Percentiles rank a stretch among this genome's conserved stretches.
These are phyloP conservation scores for Rhizoctonia solani DNA, from an alignment of 1,284 basidiomycete species.

Conservation along the genomic window DNA sequence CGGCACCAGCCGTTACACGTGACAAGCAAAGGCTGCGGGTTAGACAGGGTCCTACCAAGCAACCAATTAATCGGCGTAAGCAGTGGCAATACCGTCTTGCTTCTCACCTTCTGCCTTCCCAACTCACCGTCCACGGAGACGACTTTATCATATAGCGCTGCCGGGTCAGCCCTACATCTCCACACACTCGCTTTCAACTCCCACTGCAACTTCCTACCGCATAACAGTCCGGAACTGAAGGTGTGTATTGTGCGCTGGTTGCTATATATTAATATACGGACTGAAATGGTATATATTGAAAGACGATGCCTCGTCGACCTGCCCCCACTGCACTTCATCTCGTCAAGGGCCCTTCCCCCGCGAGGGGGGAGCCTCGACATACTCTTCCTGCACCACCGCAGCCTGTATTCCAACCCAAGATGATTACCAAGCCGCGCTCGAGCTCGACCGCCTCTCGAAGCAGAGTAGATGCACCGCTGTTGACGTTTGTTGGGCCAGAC, in stretches of 20 bases:
- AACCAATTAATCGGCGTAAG: not conserved
- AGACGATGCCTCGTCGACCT: constrained; percentile 36
- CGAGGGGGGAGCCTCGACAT: constrained; percentile 26
- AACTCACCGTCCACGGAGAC: not conserved
- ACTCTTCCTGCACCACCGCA: constrained; percentile 34
- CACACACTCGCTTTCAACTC: no score
- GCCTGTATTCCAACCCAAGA: constrained; percentile 28
- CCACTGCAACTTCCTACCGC: no score
- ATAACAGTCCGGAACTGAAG: not conserved
- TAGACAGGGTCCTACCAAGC: not conserved
- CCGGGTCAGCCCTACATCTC: not conserved
- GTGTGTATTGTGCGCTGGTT: not conserved
- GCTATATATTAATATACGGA: not conserved
- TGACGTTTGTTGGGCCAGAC: not conserved
- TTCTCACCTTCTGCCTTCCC: not conserved
- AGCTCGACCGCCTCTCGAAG: not conserved
- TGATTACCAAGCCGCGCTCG: constrained; percentile 20
- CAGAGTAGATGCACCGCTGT: not conserved
- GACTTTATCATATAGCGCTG: not conserved
- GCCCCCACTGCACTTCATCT: constrained; percentile 33
- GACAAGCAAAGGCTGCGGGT: no score
- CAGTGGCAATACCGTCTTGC: not conserved
- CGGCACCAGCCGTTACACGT: no score
- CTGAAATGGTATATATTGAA: no score
- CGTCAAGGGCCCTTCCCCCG: constrained; percentile 21